Evolutionary conservation across 768 basidiomycete genomes (phyloP).

Genomic region (Sarcodon sp.): DNA sequence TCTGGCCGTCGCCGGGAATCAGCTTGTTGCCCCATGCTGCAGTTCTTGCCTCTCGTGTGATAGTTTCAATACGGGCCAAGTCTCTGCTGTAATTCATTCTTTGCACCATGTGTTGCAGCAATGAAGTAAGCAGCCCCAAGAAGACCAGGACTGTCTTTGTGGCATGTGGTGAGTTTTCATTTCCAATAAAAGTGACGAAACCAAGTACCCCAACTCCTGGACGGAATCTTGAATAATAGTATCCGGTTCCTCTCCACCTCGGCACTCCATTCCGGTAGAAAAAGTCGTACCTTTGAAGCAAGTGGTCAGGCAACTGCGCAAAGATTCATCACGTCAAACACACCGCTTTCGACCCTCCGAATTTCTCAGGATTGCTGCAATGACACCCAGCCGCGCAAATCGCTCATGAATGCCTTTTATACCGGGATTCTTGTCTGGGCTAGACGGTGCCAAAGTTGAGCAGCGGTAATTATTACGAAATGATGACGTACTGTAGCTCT

Average conservation of each 20-base stretch:
- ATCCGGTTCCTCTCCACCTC: conserved; percentile 90
- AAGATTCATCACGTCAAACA: conserved; percentile 13
- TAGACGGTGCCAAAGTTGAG: conserved; percentile 15
- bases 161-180: not conserved
- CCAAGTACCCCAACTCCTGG: conserved; percentile 74
- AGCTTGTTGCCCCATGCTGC: conserved; percentile 79
- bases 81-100: conserved; percentile 67
- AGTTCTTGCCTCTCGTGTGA: conserved; percentile 46
- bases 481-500: conserved; percentile 62
- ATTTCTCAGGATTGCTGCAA: conserved; percentile 71
- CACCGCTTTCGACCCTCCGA: conserved; percentile 66
- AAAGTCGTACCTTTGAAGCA: conserved; percentile 57
- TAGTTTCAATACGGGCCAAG: conserved; percentile 48
- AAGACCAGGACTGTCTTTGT: conserved; percentile 63
- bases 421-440: conserved; percentile 92
- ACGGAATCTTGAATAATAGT: conserved; percentile 92
- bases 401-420: conserved; percentile 75
- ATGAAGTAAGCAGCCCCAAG: conserved; percentile 64
- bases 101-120: conserved; percentile 73
- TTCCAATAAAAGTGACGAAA: not conserved
- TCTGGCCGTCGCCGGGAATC: conserved; percentile 44
- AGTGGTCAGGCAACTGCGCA: conserved; percentile 1
- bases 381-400: conserved; percentile 84
- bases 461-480: not conserved
- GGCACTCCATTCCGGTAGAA: conserved; percentile 98